Percentiles rank a stretch among this genome's conserved stretches.
phyloP scores from a whole-genome alignment of 1,284 basidiomycete genomes.

The Ceratobasidium sp. region DNA sequence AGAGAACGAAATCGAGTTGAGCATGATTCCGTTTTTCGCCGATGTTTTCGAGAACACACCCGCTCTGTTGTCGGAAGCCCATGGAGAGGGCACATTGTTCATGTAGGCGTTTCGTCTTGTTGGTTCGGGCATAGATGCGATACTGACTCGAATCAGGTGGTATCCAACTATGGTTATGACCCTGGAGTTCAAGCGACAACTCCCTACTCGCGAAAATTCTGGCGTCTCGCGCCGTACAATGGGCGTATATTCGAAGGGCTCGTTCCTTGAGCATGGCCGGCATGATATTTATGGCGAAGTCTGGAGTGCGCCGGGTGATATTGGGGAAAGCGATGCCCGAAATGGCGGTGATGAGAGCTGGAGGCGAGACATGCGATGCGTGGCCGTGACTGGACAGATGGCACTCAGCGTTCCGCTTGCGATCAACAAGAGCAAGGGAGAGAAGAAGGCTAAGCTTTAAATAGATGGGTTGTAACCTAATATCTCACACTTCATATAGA shows the following conservation, averaged over 20 bases:
- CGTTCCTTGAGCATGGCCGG: slow-evolving; percentile 37
- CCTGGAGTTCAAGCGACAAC: slow-evolving; percentile 41
- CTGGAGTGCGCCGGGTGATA: slow-evolving; percentile 39
- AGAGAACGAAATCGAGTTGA: slow-evolving; percentile 63
- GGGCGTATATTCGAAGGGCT: slow-evolving; percentile 28
- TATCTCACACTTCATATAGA: neutral
- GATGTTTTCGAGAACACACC: slow-evolving; percentile 68
- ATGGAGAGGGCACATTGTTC: slow-evolving; percentile 39
- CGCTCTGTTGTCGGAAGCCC: slow-evolving; percentile 60
- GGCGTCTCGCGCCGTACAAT: slow-evolving; percentile 32
- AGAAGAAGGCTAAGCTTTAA: slow-evolving; percentile 26
- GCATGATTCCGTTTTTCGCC: slow-evolving; percentile 68
- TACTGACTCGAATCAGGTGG: slow-evolving; percentile 63
- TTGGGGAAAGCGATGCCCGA: slow-evolving; percentile 16
- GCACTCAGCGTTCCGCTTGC: slow-evolving; percentile 38
- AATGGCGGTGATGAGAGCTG: slow-evolving; percentile 24
- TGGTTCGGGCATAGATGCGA: neutral
- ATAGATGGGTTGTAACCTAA: neutral
- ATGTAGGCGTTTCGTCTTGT: neutral
- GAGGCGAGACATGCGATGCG: slow-evolving; percentile 41
- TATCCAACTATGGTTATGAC: slow-evolving; percentile 71
- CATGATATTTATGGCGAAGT: slow-evolving; percentile 45
- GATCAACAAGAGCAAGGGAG: slow-evolving; percentile 32
- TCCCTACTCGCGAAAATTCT: slow-evolving; percentile 18
- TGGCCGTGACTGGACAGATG: slow-evolving; percentile 42